Evolutionary conservation across 176 grass and related monocot genomes (phyloP).

Genomic region (Hordeum marinum): DNA sequence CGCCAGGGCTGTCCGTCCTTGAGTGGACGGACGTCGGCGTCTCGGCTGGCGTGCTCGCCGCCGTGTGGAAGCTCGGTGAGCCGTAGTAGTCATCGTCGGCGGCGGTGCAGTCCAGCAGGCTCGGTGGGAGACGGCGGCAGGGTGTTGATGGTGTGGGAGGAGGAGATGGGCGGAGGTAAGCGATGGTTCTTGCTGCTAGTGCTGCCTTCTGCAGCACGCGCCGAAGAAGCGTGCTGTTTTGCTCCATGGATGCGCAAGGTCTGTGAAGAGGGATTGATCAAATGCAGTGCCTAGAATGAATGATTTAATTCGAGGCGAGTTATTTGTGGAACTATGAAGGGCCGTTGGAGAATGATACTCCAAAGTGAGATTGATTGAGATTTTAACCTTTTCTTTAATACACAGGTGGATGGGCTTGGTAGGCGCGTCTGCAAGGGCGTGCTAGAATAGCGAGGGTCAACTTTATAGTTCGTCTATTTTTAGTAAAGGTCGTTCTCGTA

Average conservation of each 20-base stretch:
- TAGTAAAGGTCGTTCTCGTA: not conserved
- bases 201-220: slow-evolving; percentile 17
- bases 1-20: not conserved
- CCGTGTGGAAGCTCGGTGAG: not conserved
- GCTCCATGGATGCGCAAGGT: not conserved
- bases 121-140: not conserved
- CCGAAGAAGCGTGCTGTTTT: not conserved
- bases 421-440: not conserved
- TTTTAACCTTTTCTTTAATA: not conserved
- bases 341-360: not conserved
- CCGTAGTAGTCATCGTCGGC: not conserved
- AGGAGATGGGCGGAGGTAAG: not conserved
- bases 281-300: not conserved
- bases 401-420: not conserved
- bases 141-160: not conserved
- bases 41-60: not conserved
- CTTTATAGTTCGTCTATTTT: not conserved
- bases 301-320: not conserved
- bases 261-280: not conserved
- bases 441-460: not conserved
- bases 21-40: not conserved
- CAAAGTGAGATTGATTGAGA: not conserved
- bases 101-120: not conserved
- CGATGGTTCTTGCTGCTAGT: not conserved
- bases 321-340: not conserved